Evolutionary conservation across 768 basidiomycete species (phyloP).

Genomic region (Lyophyllum decastes): DNA sequence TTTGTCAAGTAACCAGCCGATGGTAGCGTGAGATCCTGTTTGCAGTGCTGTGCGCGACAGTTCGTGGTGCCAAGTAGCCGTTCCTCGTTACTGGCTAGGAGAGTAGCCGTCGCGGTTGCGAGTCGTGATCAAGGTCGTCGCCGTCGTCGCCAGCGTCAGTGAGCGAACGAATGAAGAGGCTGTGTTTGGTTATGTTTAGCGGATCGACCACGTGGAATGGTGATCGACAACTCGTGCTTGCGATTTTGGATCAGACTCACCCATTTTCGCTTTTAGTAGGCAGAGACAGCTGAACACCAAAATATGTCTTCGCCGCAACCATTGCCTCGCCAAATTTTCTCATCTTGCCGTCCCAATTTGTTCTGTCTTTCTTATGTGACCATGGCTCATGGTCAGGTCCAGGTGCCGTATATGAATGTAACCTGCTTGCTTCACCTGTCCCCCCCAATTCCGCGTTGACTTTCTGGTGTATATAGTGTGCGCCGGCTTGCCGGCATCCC

Average conservation of each 20-base stretch:
- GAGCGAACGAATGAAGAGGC: background rate
- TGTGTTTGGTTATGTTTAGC: slow-evolving; percentile 6
- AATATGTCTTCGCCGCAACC: background rate
- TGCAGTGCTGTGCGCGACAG: background rate
- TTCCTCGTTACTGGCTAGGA: background rate
- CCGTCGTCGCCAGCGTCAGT: slow-evolving; percentile 2
- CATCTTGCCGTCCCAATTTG: background rate
- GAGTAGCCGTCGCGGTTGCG: background rate
- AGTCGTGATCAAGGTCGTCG: slow-evolving; percentile 1
- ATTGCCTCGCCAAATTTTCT: background rate
- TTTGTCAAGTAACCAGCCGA: slow-evolving; percentile 1
- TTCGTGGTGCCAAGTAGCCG: background rate
- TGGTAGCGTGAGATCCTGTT: background rate
- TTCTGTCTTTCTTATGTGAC: background rate
- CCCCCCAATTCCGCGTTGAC: background rate
- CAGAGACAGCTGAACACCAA: background rate
- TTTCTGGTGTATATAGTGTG: background rate
- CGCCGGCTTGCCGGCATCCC: background rate
- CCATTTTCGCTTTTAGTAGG: background rate
- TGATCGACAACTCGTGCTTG: background rate
- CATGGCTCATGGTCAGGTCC: background rate
- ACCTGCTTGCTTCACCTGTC: background rate
- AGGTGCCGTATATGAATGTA: background rate
- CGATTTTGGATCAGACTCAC: background rate
- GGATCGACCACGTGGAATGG: background rate